Conservation (phyloP, 805 yeast species). For the Yamadazyma ubonensis region DNA sequence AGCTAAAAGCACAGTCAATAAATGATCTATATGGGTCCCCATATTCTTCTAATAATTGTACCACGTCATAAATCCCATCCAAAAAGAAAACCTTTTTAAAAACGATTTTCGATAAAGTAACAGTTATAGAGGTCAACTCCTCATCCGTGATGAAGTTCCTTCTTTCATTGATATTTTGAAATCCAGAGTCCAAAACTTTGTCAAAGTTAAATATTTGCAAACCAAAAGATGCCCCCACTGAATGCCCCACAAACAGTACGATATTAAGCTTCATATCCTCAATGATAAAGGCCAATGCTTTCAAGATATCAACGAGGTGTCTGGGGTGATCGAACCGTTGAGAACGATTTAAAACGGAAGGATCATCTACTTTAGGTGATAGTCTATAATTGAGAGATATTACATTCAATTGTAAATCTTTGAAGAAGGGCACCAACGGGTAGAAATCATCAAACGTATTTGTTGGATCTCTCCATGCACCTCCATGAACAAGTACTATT, state of each 20-base stretch:
- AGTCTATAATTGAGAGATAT: constrained; percentile 59
- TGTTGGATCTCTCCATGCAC: constrained; percentile 78
- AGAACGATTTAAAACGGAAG: no score
- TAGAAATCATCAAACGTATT: constrained; percentile 61
- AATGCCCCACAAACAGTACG: constrained; percentile 60
- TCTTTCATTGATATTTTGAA: constrained; percentile 3
- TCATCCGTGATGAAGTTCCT: not conserved
- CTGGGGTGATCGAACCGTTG: constrained; percentile 58
- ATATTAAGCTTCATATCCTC: constrained; percentile 13
- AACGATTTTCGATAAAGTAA: not conserved
- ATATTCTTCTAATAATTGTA: constrained; percentile 54
- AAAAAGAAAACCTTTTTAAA: constrained; percentile 20
- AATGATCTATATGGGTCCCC: constrained; percentile 53
- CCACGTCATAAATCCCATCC: constrained; percentile 71
- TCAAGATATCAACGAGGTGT: constrained; percentile 55
- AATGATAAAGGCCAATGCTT: constrained; percentile 38
- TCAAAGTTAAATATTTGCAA: constrained; percentile 47
- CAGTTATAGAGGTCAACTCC: not conserved
- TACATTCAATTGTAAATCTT: constrained; percentile 12
- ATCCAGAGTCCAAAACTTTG: constrained; percentile 20
- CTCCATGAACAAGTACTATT: constrained; percentile 74
- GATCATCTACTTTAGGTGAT: constrained; percentile 48
- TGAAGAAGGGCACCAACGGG: constrained; percentile 11
- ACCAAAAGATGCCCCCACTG: constrained; percentile 73
- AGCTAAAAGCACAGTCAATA: constrained; percentile 56